Base-by-base conservation (phyloP, 2,329 filamentous ascomycete species). In the Bipolaris oryzae region DNA sequence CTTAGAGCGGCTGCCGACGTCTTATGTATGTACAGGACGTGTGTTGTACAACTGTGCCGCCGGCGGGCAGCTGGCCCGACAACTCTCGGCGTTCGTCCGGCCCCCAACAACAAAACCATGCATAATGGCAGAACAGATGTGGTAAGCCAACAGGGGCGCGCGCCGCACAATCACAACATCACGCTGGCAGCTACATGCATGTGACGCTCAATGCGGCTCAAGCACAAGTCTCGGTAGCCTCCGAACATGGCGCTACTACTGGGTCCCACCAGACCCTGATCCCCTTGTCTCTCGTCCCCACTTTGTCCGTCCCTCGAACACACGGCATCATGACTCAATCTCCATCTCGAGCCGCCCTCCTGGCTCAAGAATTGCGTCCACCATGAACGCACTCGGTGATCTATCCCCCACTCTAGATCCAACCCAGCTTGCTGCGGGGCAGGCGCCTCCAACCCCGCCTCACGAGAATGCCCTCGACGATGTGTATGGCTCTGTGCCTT, bases 401-500 rank as follows among this genome's bases (percentile, higher is more conserved):
- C 50, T 64, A 9, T 72, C 70, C 13, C 72, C 73, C 23, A 61
- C 64, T 4, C 49, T 70, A 45, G 67, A 63, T 5, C 66, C 66
- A 20, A 64, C 65, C 11, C 59, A 70, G 47, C 65, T 74, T 20
- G 67, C 72, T 42, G 64, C 69, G 13, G 71, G 66, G 18, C 61
- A 69, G 49, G 63, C 68, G 13, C 72, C 73, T 28, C 71, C 72
- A 7, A 71, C 71, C 20, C 74, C 74, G 35, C 73, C 72, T 7
- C 66, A 69, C 51, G 70, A 70, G 55, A 69, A 72, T 49, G 61
- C 67, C 1, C 72, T 81, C 38, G 79, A 80, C 64, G 79, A 82
- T 53, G 76, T 82, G 38, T 82, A 81, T 55, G 79, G 78, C 44
- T 80, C 79, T 25, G 75, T 72, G 25, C 77, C 78, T 3, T 62